Evolutionary conservation across 2,329 filamentous ascomycete genomes (phyloP).

Genomic region (Pseudopithomyces chartarum): DNA sequence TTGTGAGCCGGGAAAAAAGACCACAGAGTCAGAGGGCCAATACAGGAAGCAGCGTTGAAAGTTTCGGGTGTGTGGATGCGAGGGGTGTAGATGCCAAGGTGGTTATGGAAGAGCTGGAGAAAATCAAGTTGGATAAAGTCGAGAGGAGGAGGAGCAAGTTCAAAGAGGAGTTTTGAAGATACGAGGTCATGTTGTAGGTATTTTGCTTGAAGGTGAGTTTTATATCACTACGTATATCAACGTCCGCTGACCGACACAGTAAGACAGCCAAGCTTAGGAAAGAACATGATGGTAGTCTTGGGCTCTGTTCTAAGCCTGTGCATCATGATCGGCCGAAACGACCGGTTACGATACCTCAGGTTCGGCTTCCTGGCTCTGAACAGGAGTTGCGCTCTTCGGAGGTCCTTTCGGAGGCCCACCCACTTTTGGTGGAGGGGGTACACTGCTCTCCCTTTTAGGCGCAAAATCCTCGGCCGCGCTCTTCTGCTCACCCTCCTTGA

Average conservation of each 20-base stretch:
- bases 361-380: constrained; percentile 18
- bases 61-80: constrained; percentile 7
- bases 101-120: neutral
- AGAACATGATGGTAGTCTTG: neutral
- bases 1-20: constrained; percentile 24
- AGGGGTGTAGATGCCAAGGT: neutral
- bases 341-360: neutral
- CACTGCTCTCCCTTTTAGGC: constrained; percentile 34
- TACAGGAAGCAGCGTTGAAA: constrained; percentile 1
- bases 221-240: too few species aligned
- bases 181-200: neutral
- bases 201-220: too few species aligned
- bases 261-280: neutral
- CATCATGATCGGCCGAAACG: neutral
- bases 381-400: constrained; percentile 33
- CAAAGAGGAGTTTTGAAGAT: constrained; percentile 31
- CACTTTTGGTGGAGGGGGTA: constrained; percentile 44
- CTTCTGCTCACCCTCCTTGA: constrained; percentile 53
- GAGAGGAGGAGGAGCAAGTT: constrained; percentile 36
- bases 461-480: constrained; percentile 48
- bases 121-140: constrained; percentile 21
- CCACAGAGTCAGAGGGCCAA: constrained; percentile 18
- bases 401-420: constrained; percentile 47
- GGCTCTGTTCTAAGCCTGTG: neutral
- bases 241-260: neutral